Percentiles rank a stretch among this genome's conserved stretches.
Evolutionary conservation across 129 eudicot species (phyloP).

Genomic region (Ambrosia artemisiifolia): DNA sequence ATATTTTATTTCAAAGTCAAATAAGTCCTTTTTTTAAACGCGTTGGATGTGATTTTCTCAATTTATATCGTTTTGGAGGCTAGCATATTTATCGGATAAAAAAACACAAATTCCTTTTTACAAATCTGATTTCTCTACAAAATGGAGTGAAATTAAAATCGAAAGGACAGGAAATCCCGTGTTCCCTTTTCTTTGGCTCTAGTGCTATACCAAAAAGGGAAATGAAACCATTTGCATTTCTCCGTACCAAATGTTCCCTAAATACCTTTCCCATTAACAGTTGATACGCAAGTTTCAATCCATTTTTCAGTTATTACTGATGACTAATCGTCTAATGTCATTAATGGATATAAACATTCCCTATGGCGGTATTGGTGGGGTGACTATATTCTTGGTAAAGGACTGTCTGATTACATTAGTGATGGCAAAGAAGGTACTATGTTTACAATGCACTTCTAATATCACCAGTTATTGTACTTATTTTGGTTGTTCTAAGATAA

Average conservation of each 20-base stretch:
- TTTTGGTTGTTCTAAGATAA: background rate
- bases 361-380: constrained; percentile 76
- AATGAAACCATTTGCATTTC: background rate
- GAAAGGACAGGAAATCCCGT: too few species aligned
- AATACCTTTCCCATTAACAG: background rate
- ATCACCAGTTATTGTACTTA: constrained; percentile 1
- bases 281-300: background rate
- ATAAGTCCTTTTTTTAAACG: background rate
- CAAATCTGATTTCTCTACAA: background rate
- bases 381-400: constrained; percentile 84
- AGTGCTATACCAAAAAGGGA: background rate
- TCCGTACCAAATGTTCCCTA: background rate
- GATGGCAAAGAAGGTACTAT: constrained; percentile 71
- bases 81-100: background rate
- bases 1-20: background rate
- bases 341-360: background rate
- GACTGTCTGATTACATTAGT: constrained; percentile 76
- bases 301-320: background rate
- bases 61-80: background rate
- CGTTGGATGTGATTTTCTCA: background rate
- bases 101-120: background rate
- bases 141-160: too few species aligned
- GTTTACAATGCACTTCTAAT: background rate
- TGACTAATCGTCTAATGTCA: constrained; percentile 1
- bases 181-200: too few species aligned